Percentiles rank a stretch among this genome's conserved stretches.
Evolutionary conservation across 495 filamentous ascomycete genomes (phyloP).

Genomic region (Annulohypoxylon nitens): DNA sequence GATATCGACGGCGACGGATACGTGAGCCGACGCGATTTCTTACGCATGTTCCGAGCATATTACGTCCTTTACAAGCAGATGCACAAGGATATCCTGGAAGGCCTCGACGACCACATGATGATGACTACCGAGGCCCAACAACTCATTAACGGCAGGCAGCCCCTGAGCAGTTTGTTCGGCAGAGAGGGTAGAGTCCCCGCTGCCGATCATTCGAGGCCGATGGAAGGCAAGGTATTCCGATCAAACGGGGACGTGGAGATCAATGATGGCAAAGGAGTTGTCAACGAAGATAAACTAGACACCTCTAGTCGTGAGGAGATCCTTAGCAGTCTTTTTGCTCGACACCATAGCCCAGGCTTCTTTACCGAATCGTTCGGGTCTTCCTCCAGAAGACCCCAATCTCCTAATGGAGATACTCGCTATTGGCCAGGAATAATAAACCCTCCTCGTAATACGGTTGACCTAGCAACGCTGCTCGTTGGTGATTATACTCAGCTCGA

Average conservation of each 20-base stretch:
- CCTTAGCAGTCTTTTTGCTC: slow-evolving; percentile 56
- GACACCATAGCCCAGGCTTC: slow-evolving; percentile 50
- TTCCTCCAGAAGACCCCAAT: slow-evolving; percentile 48
- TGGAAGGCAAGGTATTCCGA: slow-evolving; percentile 73
- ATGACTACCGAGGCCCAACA: slow-evolving; percentile 77
- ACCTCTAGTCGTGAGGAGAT: slow-evolving; percentile 58
- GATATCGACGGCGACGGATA: slow-evolving; percentile 93
- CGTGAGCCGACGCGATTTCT: slow-evolving; percentile 87
- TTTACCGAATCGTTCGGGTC: slow-evolving; percentile 53
- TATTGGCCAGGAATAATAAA: slow-evolving; percentile 59
- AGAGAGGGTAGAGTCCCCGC: slow-evolving; percentile 71
- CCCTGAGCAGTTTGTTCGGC: slow-evolving; percentile 79
- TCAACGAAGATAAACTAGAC: slow-evolving; percentile 59
- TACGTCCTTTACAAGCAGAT: slow-evolving; percentile 89
- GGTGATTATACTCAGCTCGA: slow-evolving; percentile 50
- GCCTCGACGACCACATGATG: slow-evolving; percentile 82
- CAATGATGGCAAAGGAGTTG: slow-evolving; percentile 58
- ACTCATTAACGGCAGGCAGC: slow-evolving; percentile 79
- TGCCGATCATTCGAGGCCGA: slow-evolving; percentile 67
- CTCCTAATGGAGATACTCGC: slow-evolving; percentile 47
- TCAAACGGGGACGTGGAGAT: slow-evolving; percentile 73
- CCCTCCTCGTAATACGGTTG: slow-evolving; percentile 55
- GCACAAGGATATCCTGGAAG: slow-evolving; percentile 84
- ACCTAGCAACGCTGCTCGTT: slow-evolving; percentile 55
- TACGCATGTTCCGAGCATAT: slow-evolving; percentile 90